A percentile compares a stretch with the other conserved stretches of the same genome.
Conservation (phyloP, 805 yeast genomes). For the Groenewaldozyma salmanticensis region DNA sequence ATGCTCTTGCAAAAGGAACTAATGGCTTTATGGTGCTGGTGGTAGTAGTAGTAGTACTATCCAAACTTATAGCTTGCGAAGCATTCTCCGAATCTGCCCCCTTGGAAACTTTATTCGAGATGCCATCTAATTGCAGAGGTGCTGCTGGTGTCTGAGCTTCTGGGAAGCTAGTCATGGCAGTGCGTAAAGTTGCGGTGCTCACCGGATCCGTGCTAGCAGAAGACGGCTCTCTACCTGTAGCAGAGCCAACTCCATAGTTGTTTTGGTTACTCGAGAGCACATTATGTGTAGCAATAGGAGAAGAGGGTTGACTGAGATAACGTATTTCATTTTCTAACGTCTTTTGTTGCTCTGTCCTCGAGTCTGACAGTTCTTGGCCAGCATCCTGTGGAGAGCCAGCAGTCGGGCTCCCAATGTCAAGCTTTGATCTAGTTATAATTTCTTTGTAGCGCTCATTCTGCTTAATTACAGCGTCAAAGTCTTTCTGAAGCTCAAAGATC, state of each 20-base stretch:
- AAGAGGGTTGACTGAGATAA: not conserved
- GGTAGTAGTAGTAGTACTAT: not conserved
- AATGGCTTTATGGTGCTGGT: not conserved
- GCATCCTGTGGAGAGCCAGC: not conserved
- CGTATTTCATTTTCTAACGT: not conserved
- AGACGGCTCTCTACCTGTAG: too few species aligned
- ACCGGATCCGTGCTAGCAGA: not conserved
- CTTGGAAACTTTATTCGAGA: not conserved
- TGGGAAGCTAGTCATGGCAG: not conserved
- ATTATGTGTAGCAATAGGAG: not conserved
- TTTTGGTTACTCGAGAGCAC: not conserved
- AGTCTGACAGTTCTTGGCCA: not conserved
- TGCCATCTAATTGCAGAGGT: not conserved
- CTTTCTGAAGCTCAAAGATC: conserved; percentile 17
- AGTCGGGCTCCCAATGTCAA: too few species aligned
- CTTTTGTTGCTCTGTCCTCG: not conserved
- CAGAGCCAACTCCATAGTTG: not conserved
- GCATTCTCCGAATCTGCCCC: not conserved
- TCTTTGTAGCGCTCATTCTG: conserved; percentile 9
- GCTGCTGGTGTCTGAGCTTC: not conserved
- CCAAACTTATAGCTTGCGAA: not conserved
- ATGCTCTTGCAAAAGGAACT: not conserved
- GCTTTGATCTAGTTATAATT: not conserved
- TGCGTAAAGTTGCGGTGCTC: not conserved
- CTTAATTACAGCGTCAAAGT: conserved; percentile 13